A percentile compares a stretch with the other conserved stretches of the same genome.
phyloP scores from a whole-genome alignment of 1,284 basidiomycete genomes.

The Leucoagaricus sp. region DNA sequence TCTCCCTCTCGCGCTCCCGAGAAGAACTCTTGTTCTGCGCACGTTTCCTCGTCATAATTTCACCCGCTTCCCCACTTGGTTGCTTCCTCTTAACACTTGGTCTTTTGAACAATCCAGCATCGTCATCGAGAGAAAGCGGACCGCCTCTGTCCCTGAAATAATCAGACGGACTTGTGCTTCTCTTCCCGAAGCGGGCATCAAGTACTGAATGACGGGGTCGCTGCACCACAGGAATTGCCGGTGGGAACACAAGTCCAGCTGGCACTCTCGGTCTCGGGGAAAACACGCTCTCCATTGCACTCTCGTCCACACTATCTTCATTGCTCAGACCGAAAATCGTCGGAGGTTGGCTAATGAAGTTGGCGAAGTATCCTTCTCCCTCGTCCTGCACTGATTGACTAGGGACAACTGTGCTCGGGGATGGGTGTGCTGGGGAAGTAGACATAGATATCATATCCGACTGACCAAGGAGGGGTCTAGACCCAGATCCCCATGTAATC shows the following conservation, averaged over 20 bases:
- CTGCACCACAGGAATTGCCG: conserved; percentile 17
- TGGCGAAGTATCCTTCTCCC: conserved; percentile 3
- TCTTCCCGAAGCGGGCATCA: conserved; percentile 45
- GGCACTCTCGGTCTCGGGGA: not conserved
- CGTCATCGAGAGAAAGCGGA: not conserved
- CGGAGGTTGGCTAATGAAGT: not conserved
- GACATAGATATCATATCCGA: not conserved
- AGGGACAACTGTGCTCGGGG: not conserved
- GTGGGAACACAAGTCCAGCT: not conserved
- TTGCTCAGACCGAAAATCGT: not conserved
- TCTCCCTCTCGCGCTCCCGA: conserved; percentile 10
- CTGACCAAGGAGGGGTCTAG: conserved; percentile 1
- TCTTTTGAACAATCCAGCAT: conserved; percentile 57
- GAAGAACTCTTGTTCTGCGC: conserved; percentile 14
- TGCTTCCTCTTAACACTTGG: conserved; percentile 63
- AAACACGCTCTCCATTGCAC: not conserved
- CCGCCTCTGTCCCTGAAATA: conserved; percentile 54
- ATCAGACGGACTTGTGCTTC: conserved; percentile 73
- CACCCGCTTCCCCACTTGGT: conserved; percentile 21
- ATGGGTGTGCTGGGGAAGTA: not conserved
- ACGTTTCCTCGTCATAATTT: conserved; percentile 17
- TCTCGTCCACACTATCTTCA: conserved; percentile 3
- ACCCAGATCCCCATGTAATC: not conserved
- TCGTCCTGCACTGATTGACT: not conserved
- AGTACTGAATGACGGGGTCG: conserved; percentile 18